Conservation (phyloP, 1,284 basidiomycete genomes). For the Leccinum colubrinum region DNA sequence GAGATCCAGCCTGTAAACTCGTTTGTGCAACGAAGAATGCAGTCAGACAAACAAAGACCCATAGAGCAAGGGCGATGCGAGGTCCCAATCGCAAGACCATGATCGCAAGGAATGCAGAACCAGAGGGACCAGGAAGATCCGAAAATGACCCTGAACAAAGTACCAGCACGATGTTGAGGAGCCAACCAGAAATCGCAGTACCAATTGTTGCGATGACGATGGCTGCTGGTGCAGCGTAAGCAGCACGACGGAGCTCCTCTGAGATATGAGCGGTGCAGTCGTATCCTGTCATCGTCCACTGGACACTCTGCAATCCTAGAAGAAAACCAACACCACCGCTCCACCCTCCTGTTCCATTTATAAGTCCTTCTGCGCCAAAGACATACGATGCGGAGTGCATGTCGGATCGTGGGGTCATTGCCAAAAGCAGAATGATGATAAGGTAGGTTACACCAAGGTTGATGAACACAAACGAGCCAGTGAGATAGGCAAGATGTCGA, state of each 20-base stretch:
- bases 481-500: slow-evolving; percentile 74
- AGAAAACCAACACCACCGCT: slow-evolving; percentile 83
- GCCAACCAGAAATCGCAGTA: slow-evolving; percentile 81
- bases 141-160: slow-evolving; percentile 75
- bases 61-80: slow-evolving; percentile 68
- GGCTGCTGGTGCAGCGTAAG: slow-evolving; percentile 78
- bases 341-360: slow-evolving; percentile 80
- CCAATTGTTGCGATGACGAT: slow-evolving; percentile 90
- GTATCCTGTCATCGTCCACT: slow-evolving; percentile 88
- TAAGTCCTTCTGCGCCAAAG: slow-evolving; percentile 67
- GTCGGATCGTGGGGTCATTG: slow-evolving; percentile 71
- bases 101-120: slow-evolving; percentile 55
- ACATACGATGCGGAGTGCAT: slow-evolving; percentile 83
- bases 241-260: slow-evolving; percentile 88
- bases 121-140: slow-evolving; percentile 62
- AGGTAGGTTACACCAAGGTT: slow-evolving; percentile 77
- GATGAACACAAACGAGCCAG: slow-evolving; percentile 83
- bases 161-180: slow-evolving; percentile 82
- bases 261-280: slow-evolving; percentile 87
- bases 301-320: slow-evolving; percentile 86
- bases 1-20: slow-evolving; percentile 82
- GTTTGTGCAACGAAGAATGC: slow-evolving; percentile 85
- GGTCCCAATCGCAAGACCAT: slow-evolving; percentile 75
- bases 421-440: slow-evolving; percentile 84
- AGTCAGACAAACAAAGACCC: slow-evolving; percentile 75